Base-by-base conservation (phyloP, 805 yeast species). In the Saturnispora hagleri region DNA sequence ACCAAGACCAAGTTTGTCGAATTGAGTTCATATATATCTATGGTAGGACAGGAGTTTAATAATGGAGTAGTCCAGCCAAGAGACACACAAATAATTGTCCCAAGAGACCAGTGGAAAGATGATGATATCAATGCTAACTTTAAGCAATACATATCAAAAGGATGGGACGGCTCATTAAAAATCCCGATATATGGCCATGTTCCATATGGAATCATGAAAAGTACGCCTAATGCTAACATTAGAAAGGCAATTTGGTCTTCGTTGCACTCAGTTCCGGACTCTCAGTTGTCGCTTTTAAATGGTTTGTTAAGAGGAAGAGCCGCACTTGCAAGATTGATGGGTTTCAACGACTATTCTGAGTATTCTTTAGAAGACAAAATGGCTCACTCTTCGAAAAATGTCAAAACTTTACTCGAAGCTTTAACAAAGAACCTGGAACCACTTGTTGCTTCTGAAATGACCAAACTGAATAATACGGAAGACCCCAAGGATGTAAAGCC, bases 321-420 rank as follows among this genome's bases (percentile, higher is more conserved):
- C 3, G 69, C 79, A 1, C 68, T 93, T 35, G 89, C 98, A 0
- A 73, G 73, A 45, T 72, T 88, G 68, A 72, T 91, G 70, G 91
- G 95, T 0, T 79, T 79, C 61, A 58, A 69, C 22, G 81, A 85
- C 35, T 93, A 72, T 67, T 80, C 91, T 0, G 83, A 84, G 40
- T 90, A 93, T 62, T 95, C 88, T 62, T 69, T 93, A 34, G 81
- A 80, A 54, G 95, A 89, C 55, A 93, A 93, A 65, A 87, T 93
- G 96, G 96, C 96, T 8, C 81, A 81, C 55, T 75, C 69, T 9
- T 95, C 97, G 0, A 80, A 79, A 38, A 81, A 87, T 60, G 99
- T 90, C 2, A 65, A 72, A 55, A 73, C 82, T 9, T 89, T 93
- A 57, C 68, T 93, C 50, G 67, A 72, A 2, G 80, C 82, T 41